Base-by-base conservation (phyloP, 2,329 filamentous ascomycete species). In the Pseudogymnoascus sp. region DNA sequence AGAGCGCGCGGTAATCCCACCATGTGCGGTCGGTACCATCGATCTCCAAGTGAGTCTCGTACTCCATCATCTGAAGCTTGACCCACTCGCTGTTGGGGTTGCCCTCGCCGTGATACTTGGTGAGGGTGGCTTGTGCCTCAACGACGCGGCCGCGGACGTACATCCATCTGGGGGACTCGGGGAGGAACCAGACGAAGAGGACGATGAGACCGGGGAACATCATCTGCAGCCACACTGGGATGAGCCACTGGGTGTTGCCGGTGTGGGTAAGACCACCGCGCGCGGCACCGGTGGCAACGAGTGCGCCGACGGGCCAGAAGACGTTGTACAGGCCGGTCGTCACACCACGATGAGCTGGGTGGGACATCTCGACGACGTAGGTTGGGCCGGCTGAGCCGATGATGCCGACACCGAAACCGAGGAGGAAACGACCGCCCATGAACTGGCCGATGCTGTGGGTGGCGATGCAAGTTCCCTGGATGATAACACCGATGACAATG, bases 121-220 rank as follows among this genome's bases (percentile, higher is more conserved):
- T 79, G 51, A 88, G 77, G 10, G 81, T 80, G 1, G 77, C 76
- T n/a, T 81, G 75, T 0, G 84, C 82, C 63, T 84, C 76, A 4
- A 84, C 80, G 14, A 78, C 75, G 39, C 81, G 79, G 66, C 81
- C 79, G 64, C 84, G 80, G 64, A 80, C 79, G 64, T 85, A 83
- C 21, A 87, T 76, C 84, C 84, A 88, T 64, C 85, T 75, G 1
- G 85, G 85, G 2, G 82, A 85, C 69, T 88, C 85, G 0, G 86
- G 85, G 0, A 87, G 75, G 67, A 85, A 79, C 64, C 79, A 84
- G 4, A 80, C 77, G 19, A 78, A 76, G 10, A 79, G 19, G 8
- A 79, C 74, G 45, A 85, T 80, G 23, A 84, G 67, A 0, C 73
- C 73, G 3, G 78, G 73, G 51, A 78, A 79, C 62, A 80, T 73